Evolutionary conservation across 2,329 filamentous ascomycete genomes (phyloP).

Genomic region (Biscogniauxia sp.): DNA sequence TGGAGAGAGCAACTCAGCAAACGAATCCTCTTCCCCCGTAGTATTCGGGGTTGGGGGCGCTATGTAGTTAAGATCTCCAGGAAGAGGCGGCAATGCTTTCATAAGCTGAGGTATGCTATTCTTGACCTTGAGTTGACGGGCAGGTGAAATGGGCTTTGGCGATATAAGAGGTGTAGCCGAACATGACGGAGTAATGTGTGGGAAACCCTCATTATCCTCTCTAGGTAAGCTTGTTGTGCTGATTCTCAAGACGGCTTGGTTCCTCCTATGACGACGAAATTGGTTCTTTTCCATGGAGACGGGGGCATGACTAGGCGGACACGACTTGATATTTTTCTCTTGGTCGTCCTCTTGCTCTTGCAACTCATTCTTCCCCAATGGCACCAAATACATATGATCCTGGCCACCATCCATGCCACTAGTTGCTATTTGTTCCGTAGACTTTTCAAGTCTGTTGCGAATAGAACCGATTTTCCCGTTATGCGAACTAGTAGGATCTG

Average conservation of each 20-base stretch:
- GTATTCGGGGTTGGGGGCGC: conserved; percentile 19
- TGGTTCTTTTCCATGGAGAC: conserved; percentile 5
- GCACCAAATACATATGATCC: background rate
- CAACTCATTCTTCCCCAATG: background rate
- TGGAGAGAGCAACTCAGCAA: conserved; percentile 28
- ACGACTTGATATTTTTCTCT: conserved; percentile 2
- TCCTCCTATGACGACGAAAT: conserved; percentile 27
- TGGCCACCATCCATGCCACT: background rate
- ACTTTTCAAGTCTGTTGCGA: background rate
- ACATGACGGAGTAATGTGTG: conserved; percentile 29
- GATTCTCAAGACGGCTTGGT: conserved; percentile 26
- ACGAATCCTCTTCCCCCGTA: conserved; percentile 25
- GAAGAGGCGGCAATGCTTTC: conserved; percentile 50
- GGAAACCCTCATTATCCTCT: conserved; percentile 25
- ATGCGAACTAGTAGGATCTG: conserved; percentile 3
- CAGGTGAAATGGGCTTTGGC: conserved; percentile 49
- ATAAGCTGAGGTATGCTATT: conserved; percentile 51
- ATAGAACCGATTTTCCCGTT: background rate
- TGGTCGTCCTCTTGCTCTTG: background rate
- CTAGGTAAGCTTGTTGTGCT: conserved; percentile 25
- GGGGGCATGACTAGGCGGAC: conserved; percentile 1
- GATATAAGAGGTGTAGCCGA: conserved; percentile 38
- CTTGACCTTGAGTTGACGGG: conserved; percentile 43
- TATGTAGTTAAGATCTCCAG: conserved; percentile 29
- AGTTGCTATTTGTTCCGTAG: background rate